phyloP scores from a whole-genome alignment of 768 basidiomycete species.

The Porphyrellus cyaneotinctus region DNA sequence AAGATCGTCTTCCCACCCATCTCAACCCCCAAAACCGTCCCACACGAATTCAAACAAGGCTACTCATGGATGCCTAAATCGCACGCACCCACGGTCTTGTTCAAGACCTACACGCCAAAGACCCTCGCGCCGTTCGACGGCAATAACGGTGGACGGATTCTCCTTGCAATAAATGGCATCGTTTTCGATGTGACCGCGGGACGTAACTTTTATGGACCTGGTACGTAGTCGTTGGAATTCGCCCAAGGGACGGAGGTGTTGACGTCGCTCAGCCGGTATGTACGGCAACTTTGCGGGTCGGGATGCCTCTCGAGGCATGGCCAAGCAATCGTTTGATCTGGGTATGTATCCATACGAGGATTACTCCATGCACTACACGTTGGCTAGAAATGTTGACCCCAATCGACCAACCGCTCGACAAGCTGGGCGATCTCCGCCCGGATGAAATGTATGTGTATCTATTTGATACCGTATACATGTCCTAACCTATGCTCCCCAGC shows the following conservation, averaged over 20 bases:
- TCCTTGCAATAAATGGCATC: conserved; percentile 80
- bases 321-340: conserved; percentile 93
- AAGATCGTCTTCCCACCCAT: conserved; percentile 70
- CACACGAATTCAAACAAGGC: conserved; percentile 69
- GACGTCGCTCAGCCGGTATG: conserved; percentile 66
- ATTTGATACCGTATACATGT: background rate
- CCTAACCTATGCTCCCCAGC: conserved; percentile 36
- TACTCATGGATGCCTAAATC: conserved; percentile 92
- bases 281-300: conserved; percentile 97
- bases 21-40: conserved; percentile 45
- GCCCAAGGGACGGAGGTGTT: background rate
- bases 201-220: conserved; percentile 90
- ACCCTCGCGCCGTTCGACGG: conserved; percentile 68
- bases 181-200: conserved; percentile 95
- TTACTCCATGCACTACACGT: background rate
- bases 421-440: conserved; percentile 67
- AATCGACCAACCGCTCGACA: conserved; percentile 81
- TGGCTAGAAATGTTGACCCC: conserved; percentile 83
- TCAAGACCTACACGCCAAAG: conserved; percentile 73
- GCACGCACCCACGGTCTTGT: conserved; percentile 76
- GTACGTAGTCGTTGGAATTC: conserved; percentile 42
- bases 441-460: conserved; percentile 71
- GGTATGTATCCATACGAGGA: conserved; percentile 46
- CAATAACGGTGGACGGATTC: conserved; percentile 61
- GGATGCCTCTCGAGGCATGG: conserved; percentile 96